phyloP scores from a whole-genome alignment of 78 protist genomes.

The Dictyostelium firmibasis region DNA sequence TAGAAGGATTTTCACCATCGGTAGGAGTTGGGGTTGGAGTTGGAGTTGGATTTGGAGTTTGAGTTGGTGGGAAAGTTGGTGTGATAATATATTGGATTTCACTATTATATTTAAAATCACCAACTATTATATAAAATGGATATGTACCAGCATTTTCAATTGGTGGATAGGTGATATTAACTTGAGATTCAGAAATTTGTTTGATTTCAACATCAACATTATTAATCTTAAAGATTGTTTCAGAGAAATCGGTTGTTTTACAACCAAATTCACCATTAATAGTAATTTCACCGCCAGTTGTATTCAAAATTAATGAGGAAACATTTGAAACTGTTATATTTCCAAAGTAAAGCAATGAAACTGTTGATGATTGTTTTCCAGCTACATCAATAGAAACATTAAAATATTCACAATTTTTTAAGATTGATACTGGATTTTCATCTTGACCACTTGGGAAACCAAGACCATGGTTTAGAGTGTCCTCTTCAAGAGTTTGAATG shows the following conservation, averaged over 20 bases:
- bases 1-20: neutral
- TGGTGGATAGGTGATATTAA: neutral
- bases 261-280: neutral
- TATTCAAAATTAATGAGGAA: neutral
- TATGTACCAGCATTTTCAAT: neutral
- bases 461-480: neutral
- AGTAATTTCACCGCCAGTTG: neutral
- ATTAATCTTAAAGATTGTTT: neutral
- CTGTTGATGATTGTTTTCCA: neutral
- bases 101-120: neutral
- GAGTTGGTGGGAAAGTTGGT: neutral
- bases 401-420: neutral
- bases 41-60: neutral
- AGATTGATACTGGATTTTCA: neutral
- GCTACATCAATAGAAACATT: neutral
- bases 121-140: neutral
- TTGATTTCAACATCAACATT: neutral
- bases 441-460: neutral
- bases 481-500: neutral
- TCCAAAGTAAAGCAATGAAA: neutral
- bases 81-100: neutral
- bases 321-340: neutral
- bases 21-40: neutral
- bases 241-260: neutral
- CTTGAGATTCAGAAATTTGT: neutral